Conservation (phyloP, 1,284 basidiomycete genomes). For the Meira nashicola region DNA sequence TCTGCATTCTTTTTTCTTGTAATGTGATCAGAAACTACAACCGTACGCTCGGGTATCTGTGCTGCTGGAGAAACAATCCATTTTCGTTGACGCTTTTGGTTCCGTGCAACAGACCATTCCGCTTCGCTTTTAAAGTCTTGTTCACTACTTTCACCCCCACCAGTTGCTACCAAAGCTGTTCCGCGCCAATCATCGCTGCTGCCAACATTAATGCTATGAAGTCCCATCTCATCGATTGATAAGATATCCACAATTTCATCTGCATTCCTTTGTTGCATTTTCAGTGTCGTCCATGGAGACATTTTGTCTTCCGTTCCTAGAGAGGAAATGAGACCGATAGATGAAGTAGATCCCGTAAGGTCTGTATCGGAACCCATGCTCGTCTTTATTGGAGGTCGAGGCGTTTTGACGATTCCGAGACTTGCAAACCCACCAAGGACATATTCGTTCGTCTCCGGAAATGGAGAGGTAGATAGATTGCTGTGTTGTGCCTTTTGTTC, state of each 20-base stretch:
- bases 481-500: neutral
- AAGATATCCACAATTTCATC: slow-evolving; percentile 39
- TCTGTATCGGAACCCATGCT: neutral
- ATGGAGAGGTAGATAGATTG: no score
- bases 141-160: neutral
- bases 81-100: slow-evolving; percentile 28
- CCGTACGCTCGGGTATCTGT: slow-evolving; percentile 19
- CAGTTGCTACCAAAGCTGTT: slow-evolving; percentile 18
- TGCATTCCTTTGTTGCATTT: slow-evolving; percentile 22
- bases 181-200: slow-evolving; percentile 43
- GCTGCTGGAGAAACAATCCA: slow-evolving; percentile 32
- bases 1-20: slow-evolving; percentile 1
- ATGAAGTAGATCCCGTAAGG: neutral
- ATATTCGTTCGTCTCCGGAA: slow-evolving; percentile 7
- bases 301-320: neutral
- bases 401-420: slow-evolving; percentile 10
- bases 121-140: neutral
- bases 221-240: slow-evolving; percentile 44
- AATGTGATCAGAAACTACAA: slow-evolving; percentile 33
- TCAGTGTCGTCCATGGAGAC: slow-evolving; percentile 11
- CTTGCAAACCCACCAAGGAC: slow-evolving; percentile 25
- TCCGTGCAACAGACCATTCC: slow-evolving; percentile 34
- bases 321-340: neutral
- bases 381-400: neutral
- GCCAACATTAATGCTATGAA: slow-evolving; percentile 42